Evolutionary conservation across 495 filamentous ascomycete species (phyloP).

Genomic region (Entonaema liquescens): DNA sequence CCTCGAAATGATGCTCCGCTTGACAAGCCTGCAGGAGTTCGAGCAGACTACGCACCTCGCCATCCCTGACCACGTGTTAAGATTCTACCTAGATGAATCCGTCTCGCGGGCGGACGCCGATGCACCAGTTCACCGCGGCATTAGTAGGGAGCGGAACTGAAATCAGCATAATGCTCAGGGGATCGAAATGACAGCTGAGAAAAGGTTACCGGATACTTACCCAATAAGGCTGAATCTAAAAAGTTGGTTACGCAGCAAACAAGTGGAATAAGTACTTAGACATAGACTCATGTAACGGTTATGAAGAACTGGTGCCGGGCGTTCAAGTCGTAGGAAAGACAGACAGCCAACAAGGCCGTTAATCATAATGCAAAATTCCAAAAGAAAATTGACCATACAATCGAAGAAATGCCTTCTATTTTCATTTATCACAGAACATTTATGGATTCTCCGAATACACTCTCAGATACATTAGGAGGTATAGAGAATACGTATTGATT

Average conservation of each 20-base stretch:
- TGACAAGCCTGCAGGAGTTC: conserved; percentile 94
- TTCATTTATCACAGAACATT: background rate
- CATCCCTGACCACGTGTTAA: conserved; percentile 93
- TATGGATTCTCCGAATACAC: background rate
- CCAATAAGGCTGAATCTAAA: background rate
- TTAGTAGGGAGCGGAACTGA: background rate
- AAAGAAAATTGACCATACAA: background rate
- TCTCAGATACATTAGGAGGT: background rate
- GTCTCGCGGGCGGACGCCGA: conserved; percentile 45
- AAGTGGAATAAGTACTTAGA: too few relatives aligned
- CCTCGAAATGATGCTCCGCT: conserved; percentile 91
- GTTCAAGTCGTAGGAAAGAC: too few relatives aligned
- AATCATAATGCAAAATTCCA: background rate
- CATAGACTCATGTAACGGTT: background rate
- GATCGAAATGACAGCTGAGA: too few relatives aligned
- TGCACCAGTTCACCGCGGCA: conserved; percentile 25
- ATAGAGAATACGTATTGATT: background rate
- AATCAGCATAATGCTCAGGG: background rate
- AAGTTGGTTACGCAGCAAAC: too few relatives aligned
- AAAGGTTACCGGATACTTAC: background rate
- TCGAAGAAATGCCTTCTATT: background rate
- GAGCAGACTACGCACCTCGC: conserved; percentile 92
- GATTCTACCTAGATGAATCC: conserved; percentile 91
- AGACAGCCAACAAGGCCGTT: background rate
- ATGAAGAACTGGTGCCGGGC: background rate